Percentiles rank a stretch among this genome's conserved stretches.
These are phyloP conservation scores for Pythium plurisporium DNA, from an alignment of 352 stramenopile species.

Conservation along the genomic window DNA sequence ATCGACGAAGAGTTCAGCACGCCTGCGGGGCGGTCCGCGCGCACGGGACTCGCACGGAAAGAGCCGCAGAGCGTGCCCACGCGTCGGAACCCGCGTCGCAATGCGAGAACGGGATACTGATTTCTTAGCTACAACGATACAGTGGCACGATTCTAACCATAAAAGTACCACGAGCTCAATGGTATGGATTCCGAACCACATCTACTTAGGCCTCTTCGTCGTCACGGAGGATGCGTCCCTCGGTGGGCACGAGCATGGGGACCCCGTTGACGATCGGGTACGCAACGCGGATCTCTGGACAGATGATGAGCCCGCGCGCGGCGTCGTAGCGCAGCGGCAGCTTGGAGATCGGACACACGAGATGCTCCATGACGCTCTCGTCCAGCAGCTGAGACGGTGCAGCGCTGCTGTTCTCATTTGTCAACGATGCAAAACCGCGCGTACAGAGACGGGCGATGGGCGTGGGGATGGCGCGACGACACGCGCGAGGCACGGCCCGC, in stretches of 20 bases:
- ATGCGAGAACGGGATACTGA: slow-evolving; percentile 67
- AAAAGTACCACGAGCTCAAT: no score
- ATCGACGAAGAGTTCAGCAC: slow-evolving; percentile 85
- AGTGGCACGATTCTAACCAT: no score
- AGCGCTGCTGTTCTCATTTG: neutral
- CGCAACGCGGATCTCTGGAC: slow-evolving; percentile 76
- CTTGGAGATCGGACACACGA: slow-evolving; percentile 87
- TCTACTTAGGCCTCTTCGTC: slow-evolving; percentile 26
- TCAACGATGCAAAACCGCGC: neutral
- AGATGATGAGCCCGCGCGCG: slow-evolving; percentile 58
- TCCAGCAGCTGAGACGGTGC: slow-evolving; percentile 31
- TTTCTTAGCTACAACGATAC: slow-evolving; percentile 4
- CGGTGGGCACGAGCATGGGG: slow-evolving; percentile 65
- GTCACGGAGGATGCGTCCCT: slow-evolving; percentile 64
- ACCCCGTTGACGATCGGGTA: slow-evolving; percentile 79
- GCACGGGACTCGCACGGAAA: slow-evolving; percentile 23
- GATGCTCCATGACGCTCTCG: slow-evolving; percentile 68
- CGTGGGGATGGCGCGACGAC: no score
- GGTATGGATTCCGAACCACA: neutral
- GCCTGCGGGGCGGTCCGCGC: slow-evolving; percentile 40
- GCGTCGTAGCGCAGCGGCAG: slow-evolving; percentile 68
- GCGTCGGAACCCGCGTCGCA: slow-evolving; percentile 71
- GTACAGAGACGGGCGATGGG: neutral
- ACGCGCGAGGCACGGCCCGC: neutral
- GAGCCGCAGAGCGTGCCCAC: slow-evolving; percentile 56